Conservation (phyloP, 805 yeast species). For the Jamesozyma rosinii region DNA sequence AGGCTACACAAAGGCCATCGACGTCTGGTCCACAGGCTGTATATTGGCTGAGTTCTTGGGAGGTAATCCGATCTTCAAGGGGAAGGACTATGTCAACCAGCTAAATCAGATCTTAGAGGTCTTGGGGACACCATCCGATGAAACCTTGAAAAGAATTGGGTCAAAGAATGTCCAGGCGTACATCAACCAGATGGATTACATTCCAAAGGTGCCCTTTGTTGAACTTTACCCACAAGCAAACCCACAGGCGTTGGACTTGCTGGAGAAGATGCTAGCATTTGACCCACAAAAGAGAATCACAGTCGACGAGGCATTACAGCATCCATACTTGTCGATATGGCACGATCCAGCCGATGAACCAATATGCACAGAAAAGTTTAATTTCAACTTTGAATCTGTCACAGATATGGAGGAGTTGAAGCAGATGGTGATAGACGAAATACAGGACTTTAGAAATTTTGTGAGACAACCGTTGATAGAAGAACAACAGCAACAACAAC, state of each 20-base stretch:
- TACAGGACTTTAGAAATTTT: slow-evolving; percentile 63
- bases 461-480: slow-evolving; percentile 69
- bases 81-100: slow-evolving; percentile 94
- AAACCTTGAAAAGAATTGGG: slow-evolving; percentile 60
- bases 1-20: slow-evolving; percentile 92
- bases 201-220: slow-evolving; percentile 67
- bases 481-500: slow-evolving; percentile 32
- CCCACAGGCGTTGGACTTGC: slow-evolving; percentile 74
- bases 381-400: slow-evolving; percentile 76
- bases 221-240: slow-evolving; percentile 76
- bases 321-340: slow-evolving; percentile 83
- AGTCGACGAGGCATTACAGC: slow-evolving; percentile 79
- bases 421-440: slow-evolving; percentile 72
- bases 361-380: slow-evolving; percentile 69
- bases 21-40: slow-evolving; percentile 97
- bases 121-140: slow-evolving; percentile 85
- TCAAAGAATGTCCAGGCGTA: slow-evolving; percentile 86
- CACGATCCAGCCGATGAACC: slow-evolving; percentile 92
- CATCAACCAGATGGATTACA: slow-evolving; percentile 75
- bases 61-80: slow-evolving; percentile 85
- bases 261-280: slow-evolving; percentile 70
- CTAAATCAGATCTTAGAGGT: slow-evolving; percentile 76
- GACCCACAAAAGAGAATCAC: slow-evolving; percentile 79
- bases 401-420: slow-evolving; percentile 72
- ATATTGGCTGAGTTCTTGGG: slow-evolving; percentile 89